Conservation (phyloP, 2,329 filamentous ascomycete species). For the Aspergillus thermomutatus region DNA sequence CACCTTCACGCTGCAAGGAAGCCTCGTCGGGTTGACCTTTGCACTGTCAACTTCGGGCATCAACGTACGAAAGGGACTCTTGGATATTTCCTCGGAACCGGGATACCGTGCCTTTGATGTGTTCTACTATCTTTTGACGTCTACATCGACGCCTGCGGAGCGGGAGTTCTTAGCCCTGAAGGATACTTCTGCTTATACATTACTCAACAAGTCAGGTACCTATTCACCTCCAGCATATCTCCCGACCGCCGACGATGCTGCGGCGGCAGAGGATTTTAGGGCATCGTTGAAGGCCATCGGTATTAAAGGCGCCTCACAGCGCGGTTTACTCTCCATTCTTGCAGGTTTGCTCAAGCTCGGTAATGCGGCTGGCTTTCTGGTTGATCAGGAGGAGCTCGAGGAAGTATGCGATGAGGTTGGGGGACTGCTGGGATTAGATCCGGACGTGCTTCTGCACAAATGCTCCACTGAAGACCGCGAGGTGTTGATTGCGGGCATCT, state of each 20-base stretch:
- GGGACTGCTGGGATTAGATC: constrained; percentile 79
- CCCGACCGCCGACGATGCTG: constrained; percentile 86
- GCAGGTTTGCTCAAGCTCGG: constrained; percentile 88
- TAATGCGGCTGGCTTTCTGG: constrained; percentile 77
- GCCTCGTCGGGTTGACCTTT: constrained; percentile 70
- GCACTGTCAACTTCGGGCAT: constrained; percentile 84
- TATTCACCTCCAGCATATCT: constrained; percentile 84
- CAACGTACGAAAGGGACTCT: constrained; percentile 74
- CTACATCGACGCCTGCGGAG: constrained; percentile 84
- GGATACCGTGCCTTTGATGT: constrained; percentile 95
- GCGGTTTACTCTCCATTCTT: constrained; percentile 79
- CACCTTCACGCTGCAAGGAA: constrained; percentile 76
- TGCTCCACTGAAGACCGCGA: constrained; percentile 82
- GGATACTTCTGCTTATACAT: constrained; percentile 68
- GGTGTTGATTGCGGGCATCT: constrained; percentile 78
- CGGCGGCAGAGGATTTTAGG: constrained; percentile 89
- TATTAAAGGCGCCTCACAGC: constrained; percentile 80
- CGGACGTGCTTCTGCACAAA: constrained; percentile 73
- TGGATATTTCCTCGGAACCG: constrained; percentile 72
- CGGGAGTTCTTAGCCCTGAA: constrained; percentile 83
- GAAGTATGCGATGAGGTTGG: constrained; percentile 87
- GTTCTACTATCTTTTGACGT: constrained; percentile 93
- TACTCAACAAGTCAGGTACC: constrained; percentile 79
- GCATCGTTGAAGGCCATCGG: constrained; percentile 84
- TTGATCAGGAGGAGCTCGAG: constrained; percentile 81